These are phyloP conservation scores for Metschnikowia henanensis DNA, from an alignment of 805 yeast genomes.

Conservation along the genomic window DNA sequence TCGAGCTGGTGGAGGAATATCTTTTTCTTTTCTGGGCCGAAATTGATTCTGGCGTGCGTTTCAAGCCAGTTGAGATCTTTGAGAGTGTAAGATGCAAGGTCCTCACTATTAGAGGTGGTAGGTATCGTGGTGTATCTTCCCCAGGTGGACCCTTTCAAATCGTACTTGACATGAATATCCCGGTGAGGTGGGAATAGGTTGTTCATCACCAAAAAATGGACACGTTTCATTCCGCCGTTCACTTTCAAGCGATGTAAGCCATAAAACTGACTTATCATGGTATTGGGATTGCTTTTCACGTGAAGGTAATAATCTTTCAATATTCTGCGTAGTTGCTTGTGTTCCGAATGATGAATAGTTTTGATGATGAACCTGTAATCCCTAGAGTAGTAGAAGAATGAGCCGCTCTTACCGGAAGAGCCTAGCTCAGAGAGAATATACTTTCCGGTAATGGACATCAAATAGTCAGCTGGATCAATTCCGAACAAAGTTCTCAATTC, in stretches of 20 bases:
- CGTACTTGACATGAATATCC: slow-evolving; percentile 82
- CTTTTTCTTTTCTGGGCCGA: slow-evolving; percentile 70
- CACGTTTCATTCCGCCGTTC: slow-evolving; percentile 70
- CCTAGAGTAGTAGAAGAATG: slow-evolving; percentile 91
- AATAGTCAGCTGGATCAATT: slow-evolving; percentile 93
- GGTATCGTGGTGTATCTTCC: slow-evolving; percentile 61
- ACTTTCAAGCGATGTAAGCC: slow-evolving; percentile 93
- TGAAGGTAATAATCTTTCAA: slow-evolving; percentile 78
- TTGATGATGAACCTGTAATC: slow-evolving; percentile 94
- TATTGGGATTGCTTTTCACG: slow-evolving; percentile 80
- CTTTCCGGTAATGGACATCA: slow-evolving; percentile 88
- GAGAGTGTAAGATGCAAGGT: slow-evolving; percentile 47
- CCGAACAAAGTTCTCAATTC: slow-evolving; percentile 79
- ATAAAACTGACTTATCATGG: slow-evolving; percentile 91
- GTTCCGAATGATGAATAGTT: slow-evolving; percentile 93
- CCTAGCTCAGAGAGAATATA: slow-evolving; percentile 89
- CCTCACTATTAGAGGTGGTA: slow-evolving; percentile 19
- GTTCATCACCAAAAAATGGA: slow-evolving; percentile 95
- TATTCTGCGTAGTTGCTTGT: slow-evolving; percentile 72
- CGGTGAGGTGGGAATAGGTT: slow-evolving; percentile 93
- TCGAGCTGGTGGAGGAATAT: slow-evolving; percentile 68
- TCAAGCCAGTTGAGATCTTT: slow-evolving; percentile 92
- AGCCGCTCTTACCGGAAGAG: slow-evolving; percentile 96
- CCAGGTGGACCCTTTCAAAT: slow-evolving; percentile 89
- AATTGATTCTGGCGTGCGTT: slow-evolving; percentile 56